Percentiles rank a stretch among this genome's conserved stretches.
Conservation (phyloP, 148 eudicot species). For the Polygonum aviculare region DNA sequence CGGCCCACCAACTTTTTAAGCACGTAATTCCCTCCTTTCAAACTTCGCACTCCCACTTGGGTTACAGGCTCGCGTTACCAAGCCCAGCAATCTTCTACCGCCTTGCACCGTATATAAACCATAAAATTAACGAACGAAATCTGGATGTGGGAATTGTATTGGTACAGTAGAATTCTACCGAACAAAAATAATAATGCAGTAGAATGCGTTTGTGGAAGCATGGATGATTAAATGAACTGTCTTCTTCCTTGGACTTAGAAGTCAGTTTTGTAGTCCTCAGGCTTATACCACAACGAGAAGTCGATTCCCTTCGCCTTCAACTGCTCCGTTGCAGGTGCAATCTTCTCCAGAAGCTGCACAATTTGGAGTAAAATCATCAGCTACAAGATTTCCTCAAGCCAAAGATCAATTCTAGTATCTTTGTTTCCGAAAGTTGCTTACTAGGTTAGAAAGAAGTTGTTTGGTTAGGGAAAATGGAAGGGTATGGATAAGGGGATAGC, state of each 20-base stretch:
- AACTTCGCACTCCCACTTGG: no score
- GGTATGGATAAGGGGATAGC: not conserved
- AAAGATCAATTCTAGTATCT: no score
- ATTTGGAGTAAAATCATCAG: constrained; percentile 1
- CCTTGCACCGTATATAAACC: no score
- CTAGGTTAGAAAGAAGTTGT: not conserved
- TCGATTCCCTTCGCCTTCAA: constrained; percentile 79
- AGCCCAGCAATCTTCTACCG: no score
- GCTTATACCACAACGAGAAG: constrained; percentile 85
- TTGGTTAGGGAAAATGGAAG: not conserved
- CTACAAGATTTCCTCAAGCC: not conserved
- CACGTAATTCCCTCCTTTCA: no score
- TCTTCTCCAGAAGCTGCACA: constrained; percentile 78
- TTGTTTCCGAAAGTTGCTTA: not conserved
- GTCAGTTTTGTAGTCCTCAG: constrained; percentile 67
- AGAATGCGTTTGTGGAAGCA: not conserved
- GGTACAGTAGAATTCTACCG: no score
- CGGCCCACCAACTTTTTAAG: no score
- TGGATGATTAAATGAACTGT: not conserved
- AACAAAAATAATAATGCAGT: not conserved
- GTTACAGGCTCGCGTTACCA: no score
- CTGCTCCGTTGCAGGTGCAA: constrained; percentile 80
- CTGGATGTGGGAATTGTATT: no score
- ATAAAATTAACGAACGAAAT: no score
- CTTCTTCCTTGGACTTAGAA: constrained; percentile 23